These are phyloP conservation scores for Clonostachys rosea DNA, from an alignment of 2,329 filamentous ascomycete genomes.

Conservation along the genomic window DNA sequence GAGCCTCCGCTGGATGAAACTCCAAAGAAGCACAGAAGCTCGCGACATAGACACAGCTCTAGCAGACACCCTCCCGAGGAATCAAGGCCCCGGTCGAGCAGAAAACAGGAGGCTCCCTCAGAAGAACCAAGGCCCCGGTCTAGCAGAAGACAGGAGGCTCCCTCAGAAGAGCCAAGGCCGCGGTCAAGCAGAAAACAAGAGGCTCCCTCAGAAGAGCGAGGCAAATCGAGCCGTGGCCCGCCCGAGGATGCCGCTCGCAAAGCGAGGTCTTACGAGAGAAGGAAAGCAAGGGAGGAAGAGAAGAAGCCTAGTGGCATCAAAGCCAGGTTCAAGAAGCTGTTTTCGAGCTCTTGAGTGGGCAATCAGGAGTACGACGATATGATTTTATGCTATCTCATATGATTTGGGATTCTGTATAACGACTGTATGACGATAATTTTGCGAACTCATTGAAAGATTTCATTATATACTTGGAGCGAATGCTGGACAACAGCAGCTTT, in stretches of 20 bases:
- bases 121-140: slow-evolving; percentile 10
- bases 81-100: slow-evolving; percentile 12
- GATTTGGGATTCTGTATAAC: too few species aligned
- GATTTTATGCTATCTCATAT: too few species aligned
- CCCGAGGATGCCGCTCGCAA: slow-evolving; percentile 24
- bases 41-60: slow-evolving; percentile 16
- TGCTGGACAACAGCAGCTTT: too few species aligned
- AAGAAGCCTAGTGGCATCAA: slow-evolving; percentile 24
- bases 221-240: slow-evolving; percentile 1
- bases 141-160: not conserved
- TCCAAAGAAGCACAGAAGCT: slow-evolving; percentile 10
- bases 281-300: slow-evolving; percentile 17
- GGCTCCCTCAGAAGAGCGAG: not conserved
- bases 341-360: slow-evolving; percentile 5
- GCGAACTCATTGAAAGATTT: too few species aligned
- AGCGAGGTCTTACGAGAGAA: slow-evolving; percentile 22
- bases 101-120: slow-evolving; percentile 13
- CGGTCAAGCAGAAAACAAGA: not conserved
- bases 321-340: slow-evolving; percentile 29
- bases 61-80: slow-evolving; percentile 19
- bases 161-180: slow-evolving; percentile 5
- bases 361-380: too few species aligned
- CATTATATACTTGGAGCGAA: too few species aligned
- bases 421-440: too few species aligned
- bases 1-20: slow-evolving; percentile 4